Conservation (phyloP, 139 green algal genomes). For the Auxenochlorella pyrenoidosa region DNA sequence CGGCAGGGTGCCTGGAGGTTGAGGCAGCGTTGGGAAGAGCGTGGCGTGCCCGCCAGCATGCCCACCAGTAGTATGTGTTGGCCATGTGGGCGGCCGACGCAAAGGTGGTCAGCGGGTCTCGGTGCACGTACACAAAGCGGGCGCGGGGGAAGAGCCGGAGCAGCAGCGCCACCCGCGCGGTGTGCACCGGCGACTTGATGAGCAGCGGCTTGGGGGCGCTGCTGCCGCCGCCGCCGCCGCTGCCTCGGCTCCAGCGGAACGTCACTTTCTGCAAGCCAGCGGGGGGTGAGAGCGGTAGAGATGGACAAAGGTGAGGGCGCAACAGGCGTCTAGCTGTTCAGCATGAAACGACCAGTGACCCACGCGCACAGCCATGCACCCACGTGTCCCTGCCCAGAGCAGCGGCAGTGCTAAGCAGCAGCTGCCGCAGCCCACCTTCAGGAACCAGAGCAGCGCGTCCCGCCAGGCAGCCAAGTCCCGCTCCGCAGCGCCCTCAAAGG, state of each 20-base stretch:
- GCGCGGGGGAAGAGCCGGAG: conserved; percentile 66
- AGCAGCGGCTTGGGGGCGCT: conserved; percentile 55
- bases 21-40: too few species aligned
- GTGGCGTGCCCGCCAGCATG: too few species aligned
- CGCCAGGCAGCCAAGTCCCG: conserved; percentile 49
- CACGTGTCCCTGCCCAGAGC: too few species aligned
- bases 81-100: conserved; percentile 41
- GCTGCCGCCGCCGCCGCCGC: not conserved
- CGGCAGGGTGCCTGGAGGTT: too few species aligned
- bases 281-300: too few species aligned
- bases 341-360: too few species aligned
- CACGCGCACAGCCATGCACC: too few species aligned
- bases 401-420: too few species aligned
- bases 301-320: too few species aligned
- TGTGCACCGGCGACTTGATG: conserved; percentile 79
- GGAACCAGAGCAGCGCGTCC: conserved; percentile 57
- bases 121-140: conserved; percentile 74
- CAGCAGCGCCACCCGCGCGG: conserved; percentile 55
- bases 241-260: not conserved
- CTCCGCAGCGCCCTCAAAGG: conserved; percentile 21
- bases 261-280: conserved; percentile 1
- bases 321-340: too few species aligned
- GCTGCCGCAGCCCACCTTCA: conserved; percentile 15
- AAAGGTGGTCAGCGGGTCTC: conserved; percentile 61
- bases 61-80: conserved; percentile 24